Percentiles rank a stretch among this genome's conserved stretches.
These are phyloP conservation scores for Ogataea polymorpha DNA, from an alignment of 805 yeast genomes.

Conservation along the genomic window DNA sequence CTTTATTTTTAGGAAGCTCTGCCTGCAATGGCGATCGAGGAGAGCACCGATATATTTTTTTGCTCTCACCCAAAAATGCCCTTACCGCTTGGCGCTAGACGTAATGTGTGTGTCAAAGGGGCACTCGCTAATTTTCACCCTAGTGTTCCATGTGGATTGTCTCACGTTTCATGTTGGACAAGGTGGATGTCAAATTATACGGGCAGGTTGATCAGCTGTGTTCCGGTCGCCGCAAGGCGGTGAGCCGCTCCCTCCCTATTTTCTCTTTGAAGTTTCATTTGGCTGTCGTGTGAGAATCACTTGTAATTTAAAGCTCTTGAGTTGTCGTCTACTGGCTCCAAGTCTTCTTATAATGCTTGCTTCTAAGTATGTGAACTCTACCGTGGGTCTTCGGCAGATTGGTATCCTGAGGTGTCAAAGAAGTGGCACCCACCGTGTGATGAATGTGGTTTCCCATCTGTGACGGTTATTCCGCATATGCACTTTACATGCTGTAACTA, in stretches of 20 bases:
- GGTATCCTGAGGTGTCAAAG: neutral
- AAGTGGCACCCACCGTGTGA: neutral
- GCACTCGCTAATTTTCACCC: neutral
- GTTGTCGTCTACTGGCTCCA: neutral
- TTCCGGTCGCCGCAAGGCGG: neutral
- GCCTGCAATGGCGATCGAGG: slow-evolving; percentile 1
- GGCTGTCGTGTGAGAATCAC: neutral
- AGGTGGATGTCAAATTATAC: neutral
- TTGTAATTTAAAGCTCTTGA: neutral
- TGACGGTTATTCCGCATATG: neutral
- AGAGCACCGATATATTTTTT: neutral
- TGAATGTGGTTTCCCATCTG: neutral
- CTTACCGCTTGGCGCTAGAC: no score
- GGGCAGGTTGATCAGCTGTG: neutral
- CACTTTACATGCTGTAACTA: neutral
- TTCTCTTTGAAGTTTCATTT: neutral
- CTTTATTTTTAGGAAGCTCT: neutral
- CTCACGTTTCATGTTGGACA: neutral
- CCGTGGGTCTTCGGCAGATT: neutral
- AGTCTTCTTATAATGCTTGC: neutral
- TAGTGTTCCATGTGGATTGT: neutral
- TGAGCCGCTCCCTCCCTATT: neutral
- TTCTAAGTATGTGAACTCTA: no score
- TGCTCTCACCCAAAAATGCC: no score
- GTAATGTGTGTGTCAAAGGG: no score